Base-by-base conservation (phyloP, 1,139 yeast species). In the Tardiomyces blankii region DNA sequence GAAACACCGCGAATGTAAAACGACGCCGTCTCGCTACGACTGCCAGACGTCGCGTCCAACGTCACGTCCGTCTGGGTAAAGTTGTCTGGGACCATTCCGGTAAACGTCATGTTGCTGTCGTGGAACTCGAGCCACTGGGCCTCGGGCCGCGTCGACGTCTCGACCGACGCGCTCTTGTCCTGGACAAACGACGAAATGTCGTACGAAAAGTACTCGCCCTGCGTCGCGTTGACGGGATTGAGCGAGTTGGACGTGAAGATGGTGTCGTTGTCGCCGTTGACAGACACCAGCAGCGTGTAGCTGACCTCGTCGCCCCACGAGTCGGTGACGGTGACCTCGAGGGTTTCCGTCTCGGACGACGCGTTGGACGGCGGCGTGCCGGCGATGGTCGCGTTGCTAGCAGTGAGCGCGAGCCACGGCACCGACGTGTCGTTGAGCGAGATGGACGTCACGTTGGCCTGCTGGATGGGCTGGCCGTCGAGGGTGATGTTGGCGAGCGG, bases 121-220 rank as follows among this genome's bases (percentile, higher is more conserved):
- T 78, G 74, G 62, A 74, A 87, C 2, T 67, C 58, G 48, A 89
- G 67, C 96, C 96, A 89, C 48, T 68, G 66, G 1, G 76, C 70
- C 44, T 63, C 60, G 28, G 44, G 39, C 18, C 40, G 39, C 43
- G 2, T 44, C 45, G 13, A 52, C 13, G 21, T 75, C 2, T 72
- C 54, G 16, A 85, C 64, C 19, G 69, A 63, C 1, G 89, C 80
- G 18, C 69, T 64, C 44, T 54, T 52, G 48, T 51, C 52, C 39
- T 54, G 44, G 39, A 62, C 45, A 43, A 56, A 55, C 27, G 50
- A 49, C 14, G 48, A 46, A 28, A 88, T 65, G 1, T 71, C 61
- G 50, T 76, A 72, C 40, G 71, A 62, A 55, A 89, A 74, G n/a
- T 65, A 64, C 39, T 74, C 73, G 35, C 80, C 78, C 28, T 72